Base-by-base conservation (phyloP, 768 basidiomycete species). In the Amanita fuliginea region DNA sequence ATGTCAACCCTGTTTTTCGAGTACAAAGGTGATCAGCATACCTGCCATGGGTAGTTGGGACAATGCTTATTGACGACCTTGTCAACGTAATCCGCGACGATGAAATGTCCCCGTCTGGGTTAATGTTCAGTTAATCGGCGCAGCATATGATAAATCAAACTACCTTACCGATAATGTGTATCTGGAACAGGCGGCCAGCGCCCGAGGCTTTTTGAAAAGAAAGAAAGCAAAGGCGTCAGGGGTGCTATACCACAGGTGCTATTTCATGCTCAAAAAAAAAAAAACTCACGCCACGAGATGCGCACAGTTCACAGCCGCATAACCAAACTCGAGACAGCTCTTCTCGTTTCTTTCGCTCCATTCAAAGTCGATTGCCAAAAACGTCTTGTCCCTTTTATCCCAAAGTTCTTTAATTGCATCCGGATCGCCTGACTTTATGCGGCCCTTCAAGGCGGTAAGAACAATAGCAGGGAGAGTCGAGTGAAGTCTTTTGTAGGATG, bases 141-240 rank as follows among this genome's bases (percentile, higher is more conserved):
- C 16, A 39, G n/a, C 7, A 19, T 8, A 18, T n/a, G 16, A n/a
- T 6, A 9, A 43, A 18, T 46, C 26, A 30, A n/a, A 43, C 16
- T 32, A 59, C 72, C 47, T 28, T 44, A 86, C 86, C 87, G 75
- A 62, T 89, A 91, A 56, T 90, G 88, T 19, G 69, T 69, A 48
- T 81, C 80, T 2, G 88, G 86, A 26, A 73, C 65, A 24, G 87
- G 88, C 4, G 87, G 87, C 87, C 87, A 91, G 54, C 78, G 75
- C 3, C 77, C 77, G 7, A 72, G 67, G 7, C 85, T 87, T 28
- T 33, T 40, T 3, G 14, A 35, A 49, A 42, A 32, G n/a, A n/a
- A n/a, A n/a, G n/a, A n/a, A n/a, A n/a, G n/a, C n/a, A n/a, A 54
- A 24, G 14, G 37, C 16, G n/a, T 47, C 32, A 26, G n/a, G 19